Evolutionary conservation across 208 protist species (phyloP).

Genomic region (Trypanosoma melophagium): DNA sequence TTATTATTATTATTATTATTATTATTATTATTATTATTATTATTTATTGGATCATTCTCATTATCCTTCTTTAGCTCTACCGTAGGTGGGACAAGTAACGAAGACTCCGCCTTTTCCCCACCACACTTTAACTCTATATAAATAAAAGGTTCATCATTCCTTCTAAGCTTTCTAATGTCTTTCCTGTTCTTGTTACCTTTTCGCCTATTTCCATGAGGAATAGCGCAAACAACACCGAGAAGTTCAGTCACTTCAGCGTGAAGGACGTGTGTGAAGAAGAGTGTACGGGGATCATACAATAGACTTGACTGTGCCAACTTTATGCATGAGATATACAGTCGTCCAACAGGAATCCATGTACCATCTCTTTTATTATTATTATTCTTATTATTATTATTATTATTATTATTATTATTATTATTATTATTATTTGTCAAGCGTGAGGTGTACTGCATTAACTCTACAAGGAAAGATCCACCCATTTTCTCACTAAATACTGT

Average conservation of each 20-base stretch:
- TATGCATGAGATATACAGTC: conserved; percentile 1
- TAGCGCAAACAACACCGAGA: conserved; percentile 10
- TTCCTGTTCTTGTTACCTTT: not conserved
- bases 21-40: conserved; percentile 1
- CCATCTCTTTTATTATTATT: not conserved
- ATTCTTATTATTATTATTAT: not conserved
- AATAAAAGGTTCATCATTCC: not conserved
- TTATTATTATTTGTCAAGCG: not conserved
- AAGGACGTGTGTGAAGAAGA: conserved; percentile 21
- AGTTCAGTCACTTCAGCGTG: conserved; percentile 13
- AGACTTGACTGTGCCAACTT: conserved; percentile 9
- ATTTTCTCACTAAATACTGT: too few species aligned
- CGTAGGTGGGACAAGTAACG: not conserved
- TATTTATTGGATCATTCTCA: not conserved
- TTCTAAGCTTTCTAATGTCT: not conserved
- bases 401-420: not conserved
- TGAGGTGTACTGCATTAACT: not conserved
- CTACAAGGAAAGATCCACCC: too few species aligned
- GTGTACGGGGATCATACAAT: conserved; percentile 10
- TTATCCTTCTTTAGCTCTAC: not conserved
- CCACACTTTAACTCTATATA: conserved; percentile 17
- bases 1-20: not conserved
- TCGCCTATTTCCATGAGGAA: not conserved
- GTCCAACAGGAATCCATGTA: conserved; percentile 16
- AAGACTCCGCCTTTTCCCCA: not conserved